These are phyloP conservation scores for Jamesozyma jinghongensis DNA, from an alignment of 805 yeast genomes.

Conservation along the genomic window DNA sequence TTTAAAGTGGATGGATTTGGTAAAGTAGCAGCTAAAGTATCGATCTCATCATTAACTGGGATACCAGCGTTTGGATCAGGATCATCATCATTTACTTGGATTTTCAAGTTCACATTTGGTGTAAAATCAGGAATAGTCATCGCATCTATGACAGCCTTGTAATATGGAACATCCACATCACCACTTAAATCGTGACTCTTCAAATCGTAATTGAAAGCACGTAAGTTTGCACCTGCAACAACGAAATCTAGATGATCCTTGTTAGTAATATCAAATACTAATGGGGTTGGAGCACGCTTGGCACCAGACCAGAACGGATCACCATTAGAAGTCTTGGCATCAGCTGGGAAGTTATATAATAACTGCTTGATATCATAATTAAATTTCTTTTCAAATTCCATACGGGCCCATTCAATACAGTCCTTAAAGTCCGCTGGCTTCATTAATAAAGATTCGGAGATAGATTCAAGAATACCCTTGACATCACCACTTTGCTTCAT, in stretches of 20 bases:
- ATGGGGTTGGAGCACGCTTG: constrained; percentile 89
- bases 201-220: constrained; percentile 85
- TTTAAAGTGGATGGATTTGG: constrained; percentile 86
- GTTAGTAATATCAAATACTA: constrained; percentile 64
- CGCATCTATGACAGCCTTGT: constrained; percentile 43
- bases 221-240: constrained; percentile 81
- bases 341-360: constrained; percentile 88
- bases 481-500: constrained; percentile 89
- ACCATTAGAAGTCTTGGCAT: constrained; percentile 83
- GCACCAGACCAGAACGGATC: constrained; percentile 98
- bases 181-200: neutral
- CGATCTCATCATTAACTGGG: constrained; percentile 53
- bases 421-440: constrained; percentile 89
- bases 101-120: constrained; percentile 68
- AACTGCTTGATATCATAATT: constrained; percentile 82
- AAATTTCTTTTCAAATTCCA: constrained; percentile 78
- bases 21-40: constrained; percentile 59
- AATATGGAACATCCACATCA: constrained; percentile 25
- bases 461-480: constrained; percentile 75
- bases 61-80: constrained; percentile 69
- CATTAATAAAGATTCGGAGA: constrained; percentile 60
- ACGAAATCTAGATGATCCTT: constrained; percentile 75
- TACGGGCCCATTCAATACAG: constrained; percentile 91
- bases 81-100: constrained; percentile 79
- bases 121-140: constrained; percentile 53